These are phyloP conservation scores for Crithidia brevicula DNA, from an alignment of 208 protist genomes.

Conservation along the genomic window DNA sequence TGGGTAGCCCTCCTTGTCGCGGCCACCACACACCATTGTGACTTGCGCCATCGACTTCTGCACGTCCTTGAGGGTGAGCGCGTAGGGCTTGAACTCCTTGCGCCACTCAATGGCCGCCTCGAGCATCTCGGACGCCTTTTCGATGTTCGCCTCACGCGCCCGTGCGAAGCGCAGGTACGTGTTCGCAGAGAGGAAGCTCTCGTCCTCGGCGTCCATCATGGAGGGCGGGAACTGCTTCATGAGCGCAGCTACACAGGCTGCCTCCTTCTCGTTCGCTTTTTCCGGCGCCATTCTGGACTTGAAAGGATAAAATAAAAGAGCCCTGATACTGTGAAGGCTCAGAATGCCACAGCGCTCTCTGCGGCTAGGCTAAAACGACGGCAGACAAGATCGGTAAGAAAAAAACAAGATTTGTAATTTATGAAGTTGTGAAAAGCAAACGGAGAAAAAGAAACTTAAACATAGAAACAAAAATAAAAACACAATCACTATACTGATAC, in stretches of 20 bases:
- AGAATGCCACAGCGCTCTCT: no score
- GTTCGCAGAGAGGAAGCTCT: constrained; percentile 50
- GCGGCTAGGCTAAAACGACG: no score
- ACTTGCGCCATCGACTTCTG: constrained; percentile 41
- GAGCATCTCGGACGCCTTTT: constrained; percentile 54
- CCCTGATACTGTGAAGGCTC: no score
- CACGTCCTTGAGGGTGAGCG: constrained; percentile 43
- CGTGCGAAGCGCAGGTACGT: constrained; percentile 76
- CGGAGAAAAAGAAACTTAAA: neutral
- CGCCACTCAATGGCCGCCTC: constrained; percentile 57
- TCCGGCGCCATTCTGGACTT: constrained; percentile 24
- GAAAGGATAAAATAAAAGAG: no score
- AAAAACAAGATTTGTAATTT: no score
- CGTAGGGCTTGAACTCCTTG: constrained; percentile 51
- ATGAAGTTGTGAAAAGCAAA: constrained; percentile 1
- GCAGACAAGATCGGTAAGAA: no score
- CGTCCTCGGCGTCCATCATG: constrained; percentile 33
- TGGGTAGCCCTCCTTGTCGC: constrained; percentile 42
- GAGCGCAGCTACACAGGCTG: constrained; percentile 44
- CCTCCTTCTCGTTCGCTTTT: constrained; percentile 39
- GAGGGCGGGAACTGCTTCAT: constrained; percentile 36
- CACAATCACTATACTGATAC: no score
- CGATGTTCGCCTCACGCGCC: constrained; percentile 42
- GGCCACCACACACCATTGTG: constrained; percentile 49
- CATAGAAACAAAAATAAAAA: constrained; percentile 1